Percentiles rank a stretch among this genome's conserved stretches.
phyloP scores from a whole-genome alignment of 1,284 basidiomycete species.

The Boletus austroedulis region DNA sequence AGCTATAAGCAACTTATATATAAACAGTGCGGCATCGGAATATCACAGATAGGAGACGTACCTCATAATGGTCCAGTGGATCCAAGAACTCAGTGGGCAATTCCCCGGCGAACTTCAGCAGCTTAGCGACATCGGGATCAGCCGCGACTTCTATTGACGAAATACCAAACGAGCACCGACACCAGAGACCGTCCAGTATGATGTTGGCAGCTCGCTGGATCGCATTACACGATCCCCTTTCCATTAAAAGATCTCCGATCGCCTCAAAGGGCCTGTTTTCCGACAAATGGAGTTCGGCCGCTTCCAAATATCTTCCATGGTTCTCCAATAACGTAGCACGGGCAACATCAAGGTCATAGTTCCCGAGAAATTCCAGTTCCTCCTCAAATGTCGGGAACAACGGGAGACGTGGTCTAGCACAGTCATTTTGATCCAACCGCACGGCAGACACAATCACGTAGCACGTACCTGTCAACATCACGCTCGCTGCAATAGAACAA shows the following conservation, averaged over 20 bases:
- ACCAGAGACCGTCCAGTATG: constrained; percentile 28
- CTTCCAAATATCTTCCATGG: constrained; percentile 46
- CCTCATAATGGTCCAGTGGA: constrained; percentile 18
- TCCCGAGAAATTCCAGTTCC: constrained; percentile 55
- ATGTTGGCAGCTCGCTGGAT: constrained; percentile 33
- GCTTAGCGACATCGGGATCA: constrained; percentile 1
- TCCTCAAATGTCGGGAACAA: constrained; percentile 56
- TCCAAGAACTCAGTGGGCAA: constrained; percentile 17
- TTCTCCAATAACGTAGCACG: constrained; percentile 49
- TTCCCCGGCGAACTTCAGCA: constrained; percentile 21
- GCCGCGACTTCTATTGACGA: constrained; percentile 6
- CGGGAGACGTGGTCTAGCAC: constrained; percentile 43
- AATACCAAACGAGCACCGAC: constrained; percentile 26
- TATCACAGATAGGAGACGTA: neutral
- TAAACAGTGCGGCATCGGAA: neutral
- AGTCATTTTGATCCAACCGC: neutral
- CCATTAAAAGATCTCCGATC: constrained; percentile 45
- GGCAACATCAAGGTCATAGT: constrained; percentile 52
- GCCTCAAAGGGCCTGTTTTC: constrained; percentile 52
- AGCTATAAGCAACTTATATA: constrained; percentile 12
- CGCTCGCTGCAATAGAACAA: constrained; percentile 48
- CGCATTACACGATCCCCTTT: constrained; percentile 30
- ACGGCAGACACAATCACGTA: neutral
- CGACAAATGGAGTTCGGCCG: constrained; percentile 52
- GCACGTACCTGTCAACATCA: constrained; percentile 31